Conservation (phyloP, 73 alveolate species). For the Blepharisma japonicum region DNA sequence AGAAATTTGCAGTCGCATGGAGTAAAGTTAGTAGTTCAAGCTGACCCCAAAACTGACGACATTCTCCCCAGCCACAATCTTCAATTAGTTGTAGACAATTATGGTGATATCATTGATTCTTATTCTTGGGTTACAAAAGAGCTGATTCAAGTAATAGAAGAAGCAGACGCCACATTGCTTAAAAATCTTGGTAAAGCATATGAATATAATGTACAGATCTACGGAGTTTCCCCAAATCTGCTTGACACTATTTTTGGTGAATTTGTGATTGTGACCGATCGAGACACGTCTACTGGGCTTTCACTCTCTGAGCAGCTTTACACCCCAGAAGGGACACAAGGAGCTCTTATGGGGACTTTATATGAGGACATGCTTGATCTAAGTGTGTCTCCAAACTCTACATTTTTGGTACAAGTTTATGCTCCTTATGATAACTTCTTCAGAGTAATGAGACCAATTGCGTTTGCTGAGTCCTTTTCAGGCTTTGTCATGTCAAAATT, state of each 20-base stretch:
- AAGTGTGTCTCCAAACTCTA: no score
- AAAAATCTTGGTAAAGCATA: conserved; percentile 33
- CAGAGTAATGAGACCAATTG: not conserved
- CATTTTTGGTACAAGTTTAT: no score
- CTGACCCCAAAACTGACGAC: not conserved
- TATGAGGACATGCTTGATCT: no score
- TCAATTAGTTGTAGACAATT: conserved; percentile 27
- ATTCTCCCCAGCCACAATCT: conserved; percentile 37
- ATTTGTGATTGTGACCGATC: not conserved
- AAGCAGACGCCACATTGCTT: not conserved
- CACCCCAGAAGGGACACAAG: not conserved
- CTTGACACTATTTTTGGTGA: conserved; percentile 32
- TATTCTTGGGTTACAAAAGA: conserved; percentile 33
- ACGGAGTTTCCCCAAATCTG: conserved; percentile 48
- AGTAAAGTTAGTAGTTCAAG: conserved; percentile 30
- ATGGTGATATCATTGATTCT: conserved; percentile 6
- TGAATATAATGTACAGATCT: conserved; percentile 15
- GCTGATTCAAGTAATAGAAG: not conserved
- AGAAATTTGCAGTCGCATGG: conserved; percentile 50
- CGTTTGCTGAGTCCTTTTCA: not conserved
- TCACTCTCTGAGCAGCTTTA: conserved; percentile 16
- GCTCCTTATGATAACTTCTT: not conserved
- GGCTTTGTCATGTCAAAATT: not conserved
- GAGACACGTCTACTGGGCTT: not conserved
- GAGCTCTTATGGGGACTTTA: not conserved